Evolutionary conservation across 2,329 filamentous ascomycete species (phyloP).

Genomic region (Cryphonectria carpinicola): DNA sequence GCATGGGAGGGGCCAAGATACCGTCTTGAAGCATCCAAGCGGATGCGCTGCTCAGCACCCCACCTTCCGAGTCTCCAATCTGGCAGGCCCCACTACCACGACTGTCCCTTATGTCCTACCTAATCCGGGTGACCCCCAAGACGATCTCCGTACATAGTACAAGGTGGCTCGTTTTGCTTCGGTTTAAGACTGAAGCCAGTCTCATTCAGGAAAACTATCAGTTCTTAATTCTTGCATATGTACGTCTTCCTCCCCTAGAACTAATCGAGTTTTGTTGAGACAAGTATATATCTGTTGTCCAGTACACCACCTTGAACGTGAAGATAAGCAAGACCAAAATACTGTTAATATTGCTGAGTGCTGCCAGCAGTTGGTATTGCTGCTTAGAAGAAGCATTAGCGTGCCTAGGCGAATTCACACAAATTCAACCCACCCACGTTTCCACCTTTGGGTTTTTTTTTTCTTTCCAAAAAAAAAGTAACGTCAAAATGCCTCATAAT

Average conservation of each 20-base stretch:
- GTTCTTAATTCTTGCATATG: not conserved
- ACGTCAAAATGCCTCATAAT: conserved; percentile 6
- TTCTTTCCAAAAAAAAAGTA: not conserved
- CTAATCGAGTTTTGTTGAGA: not conserved
- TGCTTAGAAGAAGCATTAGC: not conserved
- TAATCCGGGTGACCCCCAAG: conserved; percentile 17
- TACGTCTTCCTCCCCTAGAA: not conserved
- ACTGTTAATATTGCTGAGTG: not conserved
- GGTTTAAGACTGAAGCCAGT: conserved; percentile 13
- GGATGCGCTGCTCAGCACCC: conserved; percentile 9
- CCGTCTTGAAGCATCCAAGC: conserved; percentile 2
- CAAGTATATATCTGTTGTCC: not conserved
- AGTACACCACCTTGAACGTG: not conserved
- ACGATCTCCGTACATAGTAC: not conserved
- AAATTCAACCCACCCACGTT: not conserved
- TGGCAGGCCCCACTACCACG: conserved; percentile 2
- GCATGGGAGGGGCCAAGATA: not conserved
- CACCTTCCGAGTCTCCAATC: conserved; percentile 14
- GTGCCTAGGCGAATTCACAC: not conserved
- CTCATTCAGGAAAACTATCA: not conserved
- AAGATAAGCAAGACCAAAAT: not conserved
- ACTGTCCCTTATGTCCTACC: conserved; percentile 17
- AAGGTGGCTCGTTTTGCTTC: conserved; percentile 10
- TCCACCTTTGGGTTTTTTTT: not conserved
- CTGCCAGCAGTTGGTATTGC: not conserved